Percentiles rank a stretch among this genome's conserved stretches.
These are phyloP conservation scores for Simplicillium sp. DNA, from an alignment of 2,329 filamentous ascomycete species.

Conservation along the genomic window DNA sequence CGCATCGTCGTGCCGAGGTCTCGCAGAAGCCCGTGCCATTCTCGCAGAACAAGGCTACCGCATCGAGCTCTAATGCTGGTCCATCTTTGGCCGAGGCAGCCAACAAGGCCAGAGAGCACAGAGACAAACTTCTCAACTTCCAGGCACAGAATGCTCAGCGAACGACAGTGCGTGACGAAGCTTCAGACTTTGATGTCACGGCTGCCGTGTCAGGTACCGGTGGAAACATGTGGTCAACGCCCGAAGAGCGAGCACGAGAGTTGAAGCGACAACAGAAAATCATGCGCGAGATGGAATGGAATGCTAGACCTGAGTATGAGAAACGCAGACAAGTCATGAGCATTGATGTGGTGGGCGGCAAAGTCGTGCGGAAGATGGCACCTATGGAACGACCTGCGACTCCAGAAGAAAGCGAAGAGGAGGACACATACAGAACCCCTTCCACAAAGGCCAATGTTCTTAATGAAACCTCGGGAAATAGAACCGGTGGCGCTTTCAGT, in stretches of 20 bases:
- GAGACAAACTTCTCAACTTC: constrained; percentile 71
- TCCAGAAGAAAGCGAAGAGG: constrained; percentile 35
- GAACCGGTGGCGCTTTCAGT: constrained; percentile 52
- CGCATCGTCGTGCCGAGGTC: constrained; percentile 58
- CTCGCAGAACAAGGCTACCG: constrained; percentile 22
- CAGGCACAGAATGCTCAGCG: constrained; percentile 78
- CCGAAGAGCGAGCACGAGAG: constrained; percentile 72
- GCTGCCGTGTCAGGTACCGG: constrained; percentile 30
- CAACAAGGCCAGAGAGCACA: constrained; percentile 63
- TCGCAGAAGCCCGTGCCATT: constrained; percentile 52
- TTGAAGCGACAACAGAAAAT: constrained; percentile 80
- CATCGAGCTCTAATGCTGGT: constrained; percentile 14
- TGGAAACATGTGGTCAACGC: constrained; percentile 67
- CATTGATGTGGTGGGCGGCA: constrained; percentile 71
- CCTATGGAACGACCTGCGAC: constrained; percentile 48
- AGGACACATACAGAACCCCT: constrained; percentile 18
- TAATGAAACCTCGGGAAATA: constrained; percentile 25
- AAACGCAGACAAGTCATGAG: constrained; percentile 77
- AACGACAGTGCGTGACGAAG: constrained; percentile 81
- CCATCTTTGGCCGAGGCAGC: constrained; percentile 45
- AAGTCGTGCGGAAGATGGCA: constrained; percentile 64
- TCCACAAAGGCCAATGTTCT: constrained; percentile 11
- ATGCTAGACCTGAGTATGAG: constrained; percentile 76
- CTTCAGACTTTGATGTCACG: constrained; percentile 50
- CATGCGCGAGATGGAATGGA: constrained; percentile 79